These are phyloP conservation scores for Acrodontium crateriforme DNA, from an alignment of 2,329 filamentous ascomycete species.

Conservation along the genomic window DNA sequence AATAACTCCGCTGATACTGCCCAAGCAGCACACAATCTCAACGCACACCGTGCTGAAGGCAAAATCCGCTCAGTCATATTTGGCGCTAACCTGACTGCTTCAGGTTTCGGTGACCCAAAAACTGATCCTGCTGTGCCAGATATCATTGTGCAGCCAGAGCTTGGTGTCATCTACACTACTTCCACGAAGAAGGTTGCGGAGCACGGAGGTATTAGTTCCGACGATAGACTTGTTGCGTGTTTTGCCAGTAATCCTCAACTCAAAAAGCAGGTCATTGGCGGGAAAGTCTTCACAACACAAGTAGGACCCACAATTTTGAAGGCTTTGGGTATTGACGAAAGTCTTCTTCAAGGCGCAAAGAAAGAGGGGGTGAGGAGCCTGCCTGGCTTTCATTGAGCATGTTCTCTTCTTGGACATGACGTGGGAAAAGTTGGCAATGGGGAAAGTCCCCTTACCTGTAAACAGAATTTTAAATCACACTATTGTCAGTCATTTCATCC, in stretches of 20 bases:
- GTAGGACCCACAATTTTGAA: too few relatives aligned
- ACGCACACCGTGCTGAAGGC: conserved; percentile 7
- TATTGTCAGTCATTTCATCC: too few relatives aligned
- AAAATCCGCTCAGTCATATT: conserved; percentile 15
- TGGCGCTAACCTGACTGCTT: conserved; percentile 8
- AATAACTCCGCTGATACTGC: conserved; percentile 9
- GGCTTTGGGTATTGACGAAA: too few relatives aligned
- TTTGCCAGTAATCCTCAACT: conserved; percentile 12
- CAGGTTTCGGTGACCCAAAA: conserved; percentile 16
- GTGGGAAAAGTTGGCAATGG: too few relatives aligned
- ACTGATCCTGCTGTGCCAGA: conserved; percentile 18
- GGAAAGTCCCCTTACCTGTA: too few relatives aligned
- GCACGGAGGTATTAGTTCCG: conserved; percentile 16
- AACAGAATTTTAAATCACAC: too few relatives aligned
- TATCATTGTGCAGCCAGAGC: conserved; percentile 16
- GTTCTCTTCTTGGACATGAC: too few relatives aligned
- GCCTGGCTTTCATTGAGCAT: too few relatives aligned
- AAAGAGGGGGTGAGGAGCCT: too few relatives aligned
- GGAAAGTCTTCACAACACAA: too few relatives aligned
- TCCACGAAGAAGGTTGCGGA: conserved; percentile 17
- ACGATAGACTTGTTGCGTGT: conserved; percentile 17
- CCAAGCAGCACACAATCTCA: conserved; percentile 13
- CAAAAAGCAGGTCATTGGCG: conserved; percentile 6
- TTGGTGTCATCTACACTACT: conserved; percentile 18
- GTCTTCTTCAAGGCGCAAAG: too few relatives aligned